A percentile compares a stretch with the other conserved stretches of the same genome.
phyloP scores from a whole-genome alignment of 1,284 basidiomycete genomes.

The Moesziomyces sp. region DNA sequence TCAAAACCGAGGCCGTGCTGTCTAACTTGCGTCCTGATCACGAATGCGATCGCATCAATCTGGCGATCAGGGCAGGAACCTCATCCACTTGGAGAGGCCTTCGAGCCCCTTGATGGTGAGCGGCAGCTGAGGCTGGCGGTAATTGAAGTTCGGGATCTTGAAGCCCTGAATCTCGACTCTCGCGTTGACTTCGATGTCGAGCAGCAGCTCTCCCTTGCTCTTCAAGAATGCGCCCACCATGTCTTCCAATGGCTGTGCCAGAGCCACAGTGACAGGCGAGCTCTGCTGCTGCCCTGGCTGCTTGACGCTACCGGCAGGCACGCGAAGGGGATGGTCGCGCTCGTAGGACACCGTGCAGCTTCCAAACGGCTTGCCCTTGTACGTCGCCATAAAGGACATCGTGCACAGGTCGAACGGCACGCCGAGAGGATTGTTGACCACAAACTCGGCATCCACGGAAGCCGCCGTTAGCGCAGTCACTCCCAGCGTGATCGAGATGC shows the following conservation, averaged over 20 bases:
- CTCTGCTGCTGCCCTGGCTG: constrained; percentile 31
- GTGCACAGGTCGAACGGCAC: constrained; percentile 52
- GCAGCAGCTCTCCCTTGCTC: constrained; percentile 51
- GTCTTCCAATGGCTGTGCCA: constrained; percentile 52
- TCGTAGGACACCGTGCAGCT: constrained; percentile 37
- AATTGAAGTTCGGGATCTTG: constrained; percentile 51
- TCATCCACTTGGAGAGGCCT: constrained; percentile 49
- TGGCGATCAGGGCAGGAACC: constrained; percentile 24
- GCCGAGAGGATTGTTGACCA: constrained; percentile 55
- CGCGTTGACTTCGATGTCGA: constrained; percentile 54
- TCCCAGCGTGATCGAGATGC: constrained; percentile 55
- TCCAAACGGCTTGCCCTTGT: constrained; percentile 54
- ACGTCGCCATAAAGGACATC: constrained; percentile 51
- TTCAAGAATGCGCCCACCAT: constrained; percentile 52
- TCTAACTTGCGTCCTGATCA: too few species aligned
- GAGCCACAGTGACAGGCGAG: constrained; percentile 37
- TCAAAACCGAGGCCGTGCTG: not conserved
- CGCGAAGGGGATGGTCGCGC: constrained; percentile 30
- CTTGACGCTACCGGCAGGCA: constrained; percentile 40
- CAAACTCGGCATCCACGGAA: constrained; percentile 51
- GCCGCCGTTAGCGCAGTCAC: constrained; percentile 51
- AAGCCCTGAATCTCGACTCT: constrained; percentile 51
- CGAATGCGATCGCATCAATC: too few species aligned
- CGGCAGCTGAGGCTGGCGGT: constrained; percentile 50
- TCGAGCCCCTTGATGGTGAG: constrained; percentile 52